phyloP scores from a whole-genome alignment of 352 stramenopile species.

The Detonula confervacea region DNA sequence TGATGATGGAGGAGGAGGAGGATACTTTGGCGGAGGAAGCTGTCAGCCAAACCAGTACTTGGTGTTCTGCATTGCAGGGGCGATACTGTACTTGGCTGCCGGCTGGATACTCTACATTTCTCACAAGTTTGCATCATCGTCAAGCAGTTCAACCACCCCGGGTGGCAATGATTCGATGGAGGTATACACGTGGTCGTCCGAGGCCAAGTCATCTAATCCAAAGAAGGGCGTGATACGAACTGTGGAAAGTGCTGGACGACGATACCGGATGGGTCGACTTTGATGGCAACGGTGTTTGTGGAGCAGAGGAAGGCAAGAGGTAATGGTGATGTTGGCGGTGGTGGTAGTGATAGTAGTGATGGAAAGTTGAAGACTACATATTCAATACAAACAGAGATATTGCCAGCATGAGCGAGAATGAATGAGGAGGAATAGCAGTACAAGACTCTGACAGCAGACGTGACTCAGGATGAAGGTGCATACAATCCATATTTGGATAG shows the following conservation, averaged over 20 bases:
- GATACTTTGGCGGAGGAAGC: conserved; percentile 26
- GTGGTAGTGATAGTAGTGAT: conserved; percentile 7
- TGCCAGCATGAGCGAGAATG: conserved; percentile 33
- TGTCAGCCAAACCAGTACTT: conserved; percentile 47
- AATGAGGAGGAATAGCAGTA: conserved; percentile 78
- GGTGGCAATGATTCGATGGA: conserved; percentile 9
- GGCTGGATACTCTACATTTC: conserved; percentile 30
- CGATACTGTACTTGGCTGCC: conserved; percentile 36
- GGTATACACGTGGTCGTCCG: conserved; percentile 45
- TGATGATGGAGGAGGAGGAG: conserved; percentile 6
- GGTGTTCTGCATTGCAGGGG: conserved; percentile 44
- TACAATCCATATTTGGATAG: conserved; percentile 83
- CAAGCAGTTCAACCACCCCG: not conserved
- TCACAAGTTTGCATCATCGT: conserved; percentile 12
- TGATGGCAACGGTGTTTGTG: conserved; percentile 45
- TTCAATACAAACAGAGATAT: conserved; percentile 44
- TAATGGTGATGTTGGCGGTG: not conserved
- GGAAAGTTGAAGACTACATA: conserved; percentile 30
- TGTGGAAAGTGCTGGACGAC: conserved; percentile 43
- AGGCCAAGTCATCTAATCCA: conserved; percentile 11
- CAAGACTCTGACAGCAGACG: conserved; percentile 71
- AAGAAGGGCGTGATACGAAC: conserved; percentile 32
- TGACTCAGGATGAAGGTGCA: conserved; percentile 81
- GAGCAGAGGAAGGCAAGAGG: conserved; percentile 1
- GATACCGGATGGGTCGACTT: conserved; percentile 30